Percentiles rank a stretch among this genome's conserved stretches.
Conservation (phyloP, 352 stramenopile species). For the Lagenidium giganteum region DNA sequence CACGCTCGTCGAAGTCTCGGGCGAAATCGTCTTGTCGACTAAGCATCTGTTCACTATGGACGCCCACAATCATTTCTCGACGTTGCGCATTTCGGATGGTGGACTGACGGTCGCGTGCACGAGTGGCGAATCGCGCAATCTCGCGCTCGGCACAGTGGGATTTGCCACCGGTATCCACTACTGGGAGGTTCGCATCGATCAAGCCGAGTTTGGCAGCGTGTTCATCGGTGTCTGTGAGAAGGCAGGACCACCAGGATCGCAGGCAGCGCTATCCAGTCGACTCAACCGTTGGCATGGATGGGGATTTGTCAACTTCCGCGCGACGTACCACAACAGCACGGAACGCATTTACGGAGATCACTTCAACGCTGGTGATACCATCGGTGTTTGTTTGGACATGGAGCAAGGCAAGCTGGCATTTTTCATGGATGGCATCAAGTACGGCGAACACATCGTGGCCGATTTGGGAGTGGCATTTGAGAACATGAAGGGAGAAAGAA, state of each 20-base stretch:
- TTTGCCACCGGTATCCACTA: slow-evolving; percentile 94
- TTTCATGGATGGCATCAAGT: slow-evolving; percentile 99
- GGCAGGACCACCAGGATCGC: slow-evolving; percentile 65
- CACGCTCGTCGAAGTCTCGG: slow-evolving; percentile 57
- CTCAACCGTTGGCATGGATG: slow-evolving; percentile 90
- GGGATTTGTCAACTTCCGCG: slow-evolving; percentile 98
- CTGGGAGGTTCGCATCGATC: slow-evolving; percentile 97
- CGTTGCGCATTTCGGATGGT: slow-evolving; percentile 70
- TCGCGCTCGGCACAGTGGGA: slow-evolving; percentile 79
- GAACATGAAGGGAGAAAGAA: slow-evolving; percentile 84
- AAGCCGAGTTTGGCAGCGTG: slow-evolving; percentile 96
- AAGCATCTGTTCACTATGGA: slow-evolving; percentile 86
- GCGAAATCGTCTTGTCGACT: slow-evolving; percentile 58
- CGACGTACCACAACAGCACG: slow-evolving; percentile 91
- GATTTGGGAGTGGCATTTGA: slow-evolving; percentile 97
- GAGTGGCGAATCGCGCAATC: slow-evolving; percentile 81
- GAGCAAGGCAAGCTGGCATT: slow-evolving; percentile 97
- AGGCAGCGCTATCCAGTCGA: slow-evolving; percentile 65
- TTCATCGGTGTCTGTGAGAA: slow-evolving; percentile 97
- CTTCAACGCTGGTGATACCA: slow-evolving; percentile 95
- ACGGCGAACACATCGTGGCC: slow-evolving; percentile 98
- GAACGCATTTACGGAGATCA: slow-evolving; percentile 87
- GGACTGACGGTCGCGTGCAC: slow-evolving; percentile 75
- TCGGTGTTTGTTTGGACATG: slow-evolving; percentile 98
- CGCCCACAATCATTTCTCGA: slow-evolving; percentile 70